These are phyloP conservation scores for Neurospora intermedia DNA, from an alignment of 495 filamentous ascomycete genomes.

Conservation along the genomic window DNA sequence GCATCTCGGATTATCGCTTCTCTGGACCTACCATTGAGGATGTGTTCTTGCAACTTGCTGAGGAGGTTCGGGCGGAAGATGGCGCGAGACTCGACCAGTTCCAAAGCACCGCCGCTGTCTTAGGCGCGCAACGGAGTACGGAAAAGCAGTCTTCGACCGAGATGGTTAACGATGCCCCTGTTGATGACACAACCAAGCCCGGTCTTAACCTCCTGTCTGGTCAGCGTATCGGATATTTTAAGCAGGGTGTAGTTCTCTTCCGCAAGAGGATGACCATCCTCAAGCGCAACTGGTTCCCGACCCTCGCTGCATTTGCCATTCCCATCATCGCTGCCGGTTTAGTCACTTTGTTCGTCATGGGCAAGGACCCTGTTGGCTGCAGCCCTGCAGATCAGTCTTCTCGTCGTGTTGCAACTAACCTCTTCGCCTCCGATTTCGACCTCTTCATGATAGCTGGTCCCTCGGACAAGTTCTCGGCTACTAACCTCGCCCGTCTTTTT, in stretches of 20 bases:
- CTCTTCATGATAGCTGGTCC: conserved; percentile 54
- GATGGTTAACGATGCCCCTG: conserved; percentile 7
- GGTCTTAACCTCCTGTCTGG: conserved; percentile 56
- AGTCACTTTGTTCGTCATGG: conserved; percentile 58
- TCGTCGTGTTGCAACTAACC: conserved; percentile 14
- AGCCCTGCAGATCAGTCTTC: conserved; percentile 31
- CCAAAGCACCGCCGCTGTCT: not conserved
- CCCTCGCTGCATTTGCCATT: conserved; percentile 56
- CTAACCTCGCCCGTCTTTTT: conserved; percentile 35
- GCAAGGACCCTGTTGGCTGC: conserved; percentile 47
- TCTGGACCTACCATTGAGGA: conserved; percentile 80
- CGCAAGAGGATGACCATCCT: conserved; percentile 67
- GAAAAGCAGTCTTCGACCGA: conserved; percentile 21
- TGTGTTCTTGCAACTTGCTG: conserved; percentile 74
- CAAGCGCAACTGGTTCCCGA: conserved; percentile 64
- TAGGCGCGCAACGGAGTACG: not conserved
- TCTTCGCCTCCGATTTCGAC: conserved; percentile 24
- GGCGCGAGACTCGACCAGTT: conserved; percentile 4
- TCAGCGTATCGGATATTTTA: conserved; percentile 47
- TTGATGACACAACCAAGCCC: conserved; percentile 16
- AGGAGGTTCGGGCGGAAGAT: conserved; percentile 44
- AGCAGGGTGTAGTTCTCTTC: conserved; percentile 64
- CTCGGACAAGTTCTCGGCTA: conserved; percentile 31
- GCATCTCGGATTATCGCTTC: conserved; percentile 61
- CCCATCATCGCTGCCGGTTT: conserved; percentile 67